These are phyloP conservation scores for Mucor racemosus DNA, from an alignment of 371 early-diverging fungal genomes.

Conservation along the genomic window DNA sequence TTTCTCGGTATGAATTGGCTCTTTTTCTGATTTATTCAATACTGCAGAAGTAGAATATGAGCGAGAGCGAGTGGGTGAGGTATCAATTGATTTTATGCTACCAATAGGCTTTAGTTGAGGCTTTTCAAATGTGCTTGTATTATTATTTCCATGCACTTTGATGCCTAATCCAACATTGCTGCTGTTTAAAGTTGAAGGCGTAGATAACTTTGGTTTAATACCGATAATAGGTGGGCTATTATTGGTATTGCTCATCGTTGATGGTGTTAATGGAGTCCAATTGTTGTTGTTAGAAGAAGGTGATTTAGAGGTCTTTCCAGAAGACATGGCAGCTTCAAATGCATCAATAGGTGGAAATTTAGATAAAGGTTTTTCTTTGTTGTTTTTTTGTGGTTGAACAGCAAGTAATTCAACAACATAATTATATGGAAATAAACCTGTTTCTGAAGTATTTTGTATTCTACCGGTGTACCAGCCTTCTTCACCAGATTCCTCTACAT, in stretches of 20 bases:
- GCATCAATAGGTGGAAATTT: constrained; percentile 26
- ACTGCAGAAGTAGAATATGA: constrained; percentile 30
- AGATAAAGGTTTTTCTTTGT: not conserved
- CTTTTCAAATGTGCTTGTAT: constrained; percentile 13
- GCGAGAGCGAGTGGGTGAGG: constrained; percentile 21
- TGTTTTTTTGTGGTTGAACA: not conserved
- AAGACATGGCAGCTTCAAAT: constrained; percentile 35
- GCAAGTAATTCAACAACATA: constrained; percentile 41
- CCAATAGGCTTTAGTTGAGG: constrained; percentile 5
- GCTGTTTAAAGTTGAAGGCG: not conserved
- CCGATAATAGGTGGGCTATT: not conserved
- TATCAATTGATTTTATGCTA: not conserved
- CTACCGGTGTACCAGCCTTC: constrained; percentile 66
- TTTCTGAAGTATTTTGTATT: constrained; percentile 45
- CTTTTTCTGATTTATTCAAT: not conserved
- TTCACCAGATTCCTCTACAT: constrained; percentile 59
- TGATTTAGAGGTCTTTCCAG: not conserved
- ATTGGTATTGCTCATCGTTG: not conserved
- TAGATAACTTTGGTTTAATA: constrained; percentile 11
- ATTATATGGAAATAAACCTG: constrained; percentile 63
- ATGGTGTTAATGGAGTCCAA: not conserved
- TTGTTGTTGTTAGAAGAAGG: not conserved
- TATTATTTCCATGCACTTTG: not conserved
- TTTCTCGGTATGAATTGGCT: not conserved
- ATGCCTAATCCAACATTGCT: not conserved